phyloP scores from a whole-genome alignment of 176 grass and related monocot species.

The Aechmea fasciata region DNA sequence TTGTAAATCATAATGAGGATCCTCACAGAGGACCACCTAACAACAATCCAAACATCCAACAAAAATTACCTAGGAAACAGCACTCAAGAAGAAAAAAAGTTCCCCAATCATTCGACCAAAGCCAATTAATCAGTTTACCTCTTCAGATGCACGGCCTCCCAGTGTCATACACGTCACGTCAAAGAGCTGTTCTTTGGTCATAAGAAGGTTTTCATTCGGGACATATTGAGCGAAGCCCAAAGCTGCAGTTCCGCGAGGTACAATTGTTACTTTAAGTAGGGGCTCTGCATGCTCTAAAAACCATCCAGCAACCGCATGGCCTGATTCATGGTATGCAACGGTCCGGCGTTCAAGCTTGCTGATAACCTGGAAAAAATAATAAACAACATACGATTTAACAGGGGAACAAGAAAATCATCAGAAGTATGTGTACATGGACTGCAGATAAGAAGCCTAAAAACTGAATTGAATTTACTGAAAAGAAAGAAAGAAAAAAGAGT shows the following conservation, averaged over 20 bases:
- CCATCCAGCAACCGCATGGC: slow-evolving; percentile 91
- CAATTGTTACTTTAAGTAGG: slow-evolving; percentile 87
- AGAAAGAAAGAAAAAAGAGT: background rate
- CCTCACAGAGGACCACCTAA: background rate
- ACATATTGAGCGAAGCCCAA: slow-evolving; percentile 90
- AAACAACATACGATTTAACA: slow-evolving; percentile 5
- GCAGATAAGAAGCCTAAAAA: background rate
- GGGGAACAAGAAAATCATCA: background rate
- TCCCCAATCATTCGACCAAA: background rate
- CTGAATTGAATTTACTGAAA: background rate
- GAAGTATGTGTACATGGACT: background rate
- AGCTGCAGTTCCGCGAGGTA: slow-evolving; percentile 80
- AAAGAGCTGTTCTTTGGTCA: slow-evolving; percentile 92
- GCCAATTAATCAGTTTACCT: slow-evolving; percentile 32
- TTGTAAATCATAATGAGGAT: background rate
- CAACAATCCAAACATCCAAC: too few relatives aligned
- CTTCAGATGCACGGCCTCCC: slow-evolving; percentile 77
- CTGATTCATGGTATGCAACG: slow-evolving; percentile 94
- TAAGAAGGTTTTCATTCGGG: slow-evolving; percentile 81
- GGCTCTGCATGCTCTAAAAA: slow-evolving; percentile 96
- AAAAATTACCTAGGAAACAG: background rate
- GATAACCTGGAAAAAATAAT: slow-evolving; percentile 50
- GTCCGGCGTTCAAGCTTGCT: slow-evolving; percentile 80
- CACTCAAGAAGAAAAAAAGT: background rate
- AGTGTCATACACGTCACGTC: slow-evolving; percentile 96